Evolutionary conservation across 2,329 filamentous ascomycete genomes (phyloP).

Genomic region (Pseudocercospora macadamiae): DNA sequence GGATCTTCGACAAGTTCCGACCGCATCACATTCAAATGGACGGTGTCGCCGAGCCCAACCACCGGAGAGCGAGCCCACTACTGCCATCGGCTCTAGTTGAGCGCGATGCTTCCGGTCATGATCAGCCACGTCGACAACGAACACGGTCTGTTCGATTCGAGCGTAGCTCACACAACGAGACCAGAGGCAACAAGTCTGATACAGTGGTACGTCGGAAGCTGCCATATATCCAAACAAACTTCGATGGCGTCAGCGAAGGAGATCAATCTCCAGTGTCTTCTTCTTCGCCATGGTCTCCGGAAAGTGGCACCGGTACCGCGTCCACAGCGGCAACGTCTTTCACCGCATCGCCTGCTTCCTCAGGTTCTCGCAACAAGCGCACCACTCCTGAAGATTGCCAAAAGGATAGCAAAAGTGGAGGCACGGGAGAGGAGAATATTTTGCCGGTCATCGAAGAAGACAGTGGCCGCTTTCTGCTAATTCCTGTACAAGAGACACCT

Average conservation of each 20-base stretch:
- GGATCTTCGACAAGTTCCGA: conserved; percentile 8
- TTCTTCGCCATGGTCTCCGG: conserved; percentile 32
- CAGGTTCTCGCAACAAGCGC: conserved; percentile 31
- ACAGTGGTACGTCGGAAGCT: conserved; percentile 36
- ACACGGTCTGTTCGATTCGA: conserved; percentile 34
- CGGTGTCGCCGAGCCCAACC: conserved; percentile 24
- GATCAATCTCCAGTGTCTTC: conserved; percentile 27
- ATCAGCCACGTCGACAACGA: conserved; percentile 20
- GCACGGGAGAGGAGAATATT: conserved; percentile 29
- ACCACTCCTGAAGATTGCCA: conserved; percentile 33
- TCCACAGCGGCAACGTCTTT: conserved; percentile 41
- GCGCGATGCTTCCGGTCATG: conserved; percentile 14
- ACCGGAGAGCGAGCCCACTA: conserved; percentile 28
- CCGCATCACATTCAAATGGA: conserved; percentile 17
- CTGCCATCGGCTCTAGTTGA: conserved; percentile 24
- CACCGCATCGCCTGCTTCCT: conserved; percentile 31
- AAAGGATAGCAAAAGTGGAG: conserved; percentile 25
- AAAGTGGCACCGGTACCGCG: conserved; percentile 26
- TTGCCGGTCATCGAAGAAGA: conserved; percentile 40
- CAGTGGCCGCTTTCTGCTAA: conserved; percentile 29
- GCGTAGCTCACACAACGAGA: conserved; percentile 18
- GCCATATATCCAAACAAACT: conserved; percentile 29
- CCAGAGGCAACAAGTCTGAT: conserved; percentile 25
- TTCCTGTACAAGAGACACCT: conserved; percentile 37
- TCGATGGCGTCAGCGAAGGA: conserved; percentile 20